Evolutionary conservation across 768 basidiomycete genomes (phyloP).

Genomic region (Pholiota molesta): DNA sequence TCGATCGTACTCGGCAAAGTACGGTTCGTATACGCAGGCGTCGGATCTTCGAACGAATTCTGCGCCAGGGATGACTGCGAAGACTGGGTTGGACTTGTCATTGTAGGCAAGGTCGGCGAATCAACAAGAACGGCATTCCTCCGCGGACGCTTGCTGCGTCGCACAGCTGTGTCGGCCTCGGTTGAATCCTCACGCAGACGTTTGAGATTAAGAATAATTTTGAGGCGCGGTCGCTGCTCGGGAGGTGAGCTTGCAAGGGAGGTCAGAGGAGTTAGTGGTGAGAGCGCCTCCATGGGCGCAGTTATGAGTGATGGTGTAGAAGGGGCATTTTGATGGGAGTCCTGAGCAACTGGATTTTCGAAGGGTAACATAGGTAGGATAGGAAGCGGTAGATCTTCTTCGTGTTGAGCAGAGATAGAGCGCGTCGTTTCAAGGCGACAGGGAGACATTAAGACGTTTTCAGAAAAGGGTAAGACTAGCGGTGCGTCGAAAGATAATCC

Average conservation of each 20-base stretch:
- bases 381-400: background rate
- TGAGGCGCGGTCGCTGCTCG: constrained; percentile 13
- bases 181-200: constrained; percentile 6
- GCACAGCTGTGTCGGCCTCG: constrained; percentile 12
- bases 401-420: background rate
- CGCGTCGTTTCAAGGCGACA: background rate
- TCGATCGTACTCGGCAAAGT: constrained; percentile 53
- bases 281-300: constrained; percentile 17
- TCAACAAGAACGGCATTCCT: constrained; percentile 11
- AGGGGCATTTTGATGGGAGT: background rate
- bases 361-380: background rate
- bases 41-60: constrained; percentile 1
- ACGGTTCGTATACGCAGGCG: constrained; percentile 38
- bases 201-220: constrained; percentile 24
- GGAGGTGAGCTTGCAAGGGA: constrained; percentile 23
- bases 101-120: constrained; percentile 10
- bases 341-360: background rate
- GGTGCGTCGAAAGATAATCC: background rate
- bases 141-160: constrained; percentile 27
- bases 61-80: background rate
- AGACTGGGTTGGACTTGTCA: background rate
- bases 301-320: constrained; percentile 3
- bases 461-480: background rate
- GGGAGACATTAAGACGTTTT: constrained; percentile 8
- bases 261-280: constrained; percentile 34